Conservation (phyloP, 1,284 basidiomycete species). For the Sporisorium scitamineum region DNA sequence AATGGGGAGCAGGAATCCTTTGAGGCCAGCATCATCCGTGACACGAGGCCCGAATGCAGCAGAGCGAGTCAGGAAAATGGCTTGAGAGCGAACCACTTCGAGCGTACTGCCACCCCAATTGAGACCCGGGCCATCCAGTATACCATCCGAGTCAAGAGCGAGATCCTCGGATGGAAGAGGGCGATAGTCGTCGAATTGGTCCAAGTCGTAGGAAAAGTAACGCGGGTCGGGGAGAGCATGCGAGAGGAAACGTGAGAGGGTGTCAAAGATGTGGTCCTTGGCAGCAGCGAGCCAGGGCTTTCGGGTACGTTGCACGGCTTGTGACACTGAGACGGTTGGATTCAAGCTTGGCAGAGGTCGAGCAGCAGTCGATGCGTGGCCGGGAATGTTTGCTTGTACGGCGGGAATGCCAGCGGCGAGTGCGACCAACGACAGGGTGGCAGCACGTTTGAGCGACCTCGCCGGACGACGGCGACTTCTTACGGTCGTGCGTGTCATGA, state of each 20-base stretch:
- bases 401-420: slow-evolving; percentile 16
- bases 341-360: slow-evolving; percentile 9
- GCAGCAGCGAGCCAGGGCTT: slow-evolving; percentile 35
- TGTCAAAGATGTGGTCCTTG: slow-evolving; percentile 33
- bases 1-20: slow-evolving; percentile 59
- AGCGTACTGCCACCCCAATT: slow-evolving; percentile 62
- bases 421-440: slow-evolving; percentile 30
- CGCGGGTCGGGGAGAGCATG: slow-evolving; percentile 43
- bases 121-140: slow-evolving; percentile 46
- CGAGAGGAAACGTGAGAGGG: slow-evolving; percentile 36
- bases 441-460: slow-evolving; percentile 15
- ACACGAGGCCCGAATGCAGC: slow-evolving; percentile 66
- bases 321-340: slow-evolving; percentile 31
- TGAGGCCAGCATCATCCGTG: slow-evolving; percentile 52
- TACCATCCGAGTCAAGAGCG: slow-evolving; percentile 32
- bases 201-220: slow-evolving; percentile 47
- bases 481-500: slow-evolving; percentile 16
- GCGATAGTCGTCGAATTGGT: slow-evolving; percentile 34
- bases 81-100: slow-evolving; percentile 60
- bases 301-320: slow-evolving; percentile 29
- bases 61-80: slow-evolving; percentile 62
- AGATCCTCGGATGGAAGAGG: background rate
- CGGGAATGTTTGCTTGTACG: slow-evolving; percentile 9
- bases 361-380: background rate
- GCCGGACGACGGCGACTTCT: slow-evolving; percentile 1